Conservation (phyloP, 2,329 filamentous ascomycete species). For the Aspergillus ibericus region DNA sequence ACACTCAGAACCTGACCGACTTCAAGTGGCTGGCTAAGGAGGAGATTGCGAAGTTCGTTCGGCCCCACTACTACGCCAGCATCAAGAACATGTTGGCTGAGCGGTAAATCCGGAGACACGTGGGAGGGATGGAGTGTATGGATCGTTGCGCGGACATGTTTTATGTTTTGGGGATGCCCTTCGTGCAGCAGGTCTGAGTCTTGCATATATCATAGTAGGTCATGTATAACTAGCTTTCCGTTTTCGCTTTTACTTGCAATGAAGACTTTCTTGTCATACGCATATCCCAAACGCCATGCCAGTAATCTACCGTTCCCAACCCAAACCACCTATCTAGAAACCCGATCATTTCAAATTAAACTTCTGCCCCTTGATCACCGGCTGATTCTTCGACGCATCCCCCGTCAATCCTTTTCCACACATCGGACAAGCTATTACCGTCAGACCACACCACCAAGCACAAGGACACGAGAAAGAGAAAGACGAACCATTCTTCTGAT, state of each 20-base stretch:
- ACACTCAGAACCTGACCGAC: conserved; percentile 71
- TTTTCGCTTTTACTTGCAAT: conserved; percentile 18
- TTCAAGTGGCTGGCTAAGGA: conserved; percentile 93
- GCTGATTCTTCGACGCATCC: conserved; percentile 49
- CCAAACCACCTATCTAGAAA: not conserved
- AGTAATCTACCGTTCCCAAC: not conserved
- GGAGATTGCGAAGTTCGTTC: conserved; percentile 71
- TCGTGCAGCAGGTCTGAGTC: conserved; percentile 15
- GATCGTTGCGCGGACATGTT: not conserved
- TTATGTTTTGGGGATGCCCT: not conserved
- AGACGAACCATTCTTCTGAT: conserved; percentile 58
- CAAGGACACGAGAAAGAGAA: not conserved
- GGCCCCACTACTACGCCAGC: conserved; percentile 67
- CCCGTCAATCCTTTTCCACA: conserved; percentile 59
- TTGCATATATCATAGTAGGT: conserved; percentile 40
- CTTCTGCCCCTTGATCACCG: conserved; percentile 61
- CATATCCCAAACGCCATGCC: conserved; percentile 15
- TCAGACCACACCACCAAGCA: conserved; percentile 4
- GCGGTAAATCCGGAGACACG: conserved; percentile 52
- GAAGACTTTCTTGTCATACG: not conserved
- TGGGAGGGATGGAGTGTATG: not conserved
- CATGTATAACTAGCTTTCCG: conserved; percentile 41
- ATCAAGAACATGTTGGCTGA: conserved; percentile 83
- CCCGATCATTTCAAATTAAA: conserved; percentile 59
- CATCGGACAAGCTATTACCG: conserved; percentile 57